Evolutionary conservation across 2,329 filamentous ascomycete genomes (phyloP), one percentile per base, ranked within the genome.

Genomic region (Fusarium nurragi): DNA sequence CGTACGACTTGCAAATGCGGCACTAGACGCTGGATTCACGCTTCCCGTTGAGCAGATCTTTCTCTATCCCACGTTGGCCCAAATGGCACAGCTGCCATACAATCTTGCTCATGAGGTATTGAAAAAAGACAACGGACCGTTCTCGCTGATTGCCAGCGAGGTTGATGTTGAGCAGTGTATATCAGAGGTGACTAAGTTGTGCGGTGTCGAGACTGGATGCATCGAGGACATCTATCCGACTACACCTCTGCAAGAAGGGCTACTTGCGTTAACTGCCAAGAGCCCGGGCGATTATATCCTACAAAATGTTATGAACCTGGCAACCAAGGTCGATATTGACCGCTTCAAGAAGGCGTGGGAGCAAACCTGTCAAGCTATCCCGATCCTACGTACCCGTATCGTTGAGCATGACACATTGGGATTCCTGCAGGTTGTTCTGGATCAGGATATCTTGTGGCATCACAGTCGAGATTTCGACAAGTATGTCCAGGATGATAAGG

Each of bases 1-100:
- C 26, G 36, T 18, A n/a, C 36, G 36, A 23, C 54, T 58, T 21
- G 14, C 41, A 19, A 47, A 53, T 53, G 28, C 22, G 21, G 48
- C 40, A 25, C 30, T 37, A 19, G 41, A 58, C 30, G 48, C 48
- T 14, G 48, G 47, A 18, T 43, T 47, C 16, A 47, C 9, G 41
- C 37, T 58, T 23, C 39, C 16, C 3, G 54, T 53, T 16, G 48
- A 58, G 10, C 54, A 58, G 5, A 36, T 58, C 22, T 58, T 58
- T 23, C 34, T 30, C 23, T 41, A 53, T 43, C 48, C 54, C 3
- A 28, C n/a, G 10, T 43, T 58, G 48, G 48, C 23, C 21, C 36
- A 23, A 37, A 58, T 58, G 54, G 48, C 41, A 25, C 54, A 43
- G 23, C 19, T 58, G 18, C 54, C 54, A 5, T 58, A 37, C 14